These are phyloP conservation scores for Cladophialophora bantiana DNA, from an alignment of 2,329 filamentous ascomycete species.

Conservation along the genomic window DNA sequence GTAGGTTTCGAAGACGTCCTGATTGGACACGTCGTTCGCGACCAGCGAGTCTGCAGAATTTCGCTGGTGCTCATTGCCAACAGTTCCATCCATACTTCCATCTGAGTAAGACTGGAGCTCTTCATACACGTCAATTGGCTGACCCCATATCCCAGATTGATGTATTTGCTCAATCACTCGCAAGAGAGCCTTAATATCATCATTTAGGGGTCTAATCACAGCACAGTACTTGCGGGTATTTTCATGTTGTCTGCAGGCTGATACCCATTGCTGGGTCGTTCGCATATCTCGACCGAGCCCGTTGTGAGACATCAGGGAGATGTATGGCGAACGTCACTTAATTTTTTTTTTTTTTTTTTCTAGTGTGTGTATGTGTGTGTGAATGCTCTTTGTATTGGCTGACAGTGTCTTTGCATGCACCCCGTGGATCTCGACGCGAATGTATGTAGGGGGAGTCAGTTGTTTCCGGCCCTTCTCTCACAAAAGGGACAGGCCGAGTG, in stretches of 20 bases:
- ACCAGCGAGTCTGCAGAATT: background rate
- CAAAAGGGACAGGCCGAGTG: background rate
- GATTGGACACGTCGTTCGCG: background rate
- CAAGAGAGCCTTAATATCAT: background rate
- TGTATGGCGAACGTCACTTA: background rate
- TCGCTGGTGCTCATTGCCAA: background rate
- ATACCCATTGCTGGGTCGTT: background rate
- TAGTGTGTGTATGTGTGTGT: too few species aligned
- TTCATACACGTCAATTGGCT: background rate
- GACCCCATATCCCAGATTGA: background rate
- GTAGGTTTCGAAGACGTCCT: background rate
- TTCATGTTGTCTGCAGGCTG: background rate
- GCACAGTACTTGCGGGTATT: background rate
- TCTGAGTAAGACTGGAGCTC: background rate
- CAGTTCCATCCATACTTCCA: background rate
- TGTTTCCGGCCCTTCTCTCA: background rate
- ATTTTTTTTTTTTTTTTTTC: background rate
- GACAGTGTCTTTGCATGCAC: background rate
- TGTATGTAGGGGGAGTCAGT: background rate
- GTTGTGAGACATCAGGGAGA: background rate
- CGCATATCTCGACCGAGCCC: background rate
- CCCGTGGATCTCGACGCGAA: background rate
- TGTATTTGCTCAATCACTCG: background rate
- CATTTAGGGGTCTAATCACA: background rate
- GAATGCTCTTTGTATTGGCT: background rate